A percentile compares a stretch with the other conserved stretches of the same genome.
Conservation (phyloP, 2,329 filamentous ascomycete genomes). For the Colletotrichum salicis region DNA sequence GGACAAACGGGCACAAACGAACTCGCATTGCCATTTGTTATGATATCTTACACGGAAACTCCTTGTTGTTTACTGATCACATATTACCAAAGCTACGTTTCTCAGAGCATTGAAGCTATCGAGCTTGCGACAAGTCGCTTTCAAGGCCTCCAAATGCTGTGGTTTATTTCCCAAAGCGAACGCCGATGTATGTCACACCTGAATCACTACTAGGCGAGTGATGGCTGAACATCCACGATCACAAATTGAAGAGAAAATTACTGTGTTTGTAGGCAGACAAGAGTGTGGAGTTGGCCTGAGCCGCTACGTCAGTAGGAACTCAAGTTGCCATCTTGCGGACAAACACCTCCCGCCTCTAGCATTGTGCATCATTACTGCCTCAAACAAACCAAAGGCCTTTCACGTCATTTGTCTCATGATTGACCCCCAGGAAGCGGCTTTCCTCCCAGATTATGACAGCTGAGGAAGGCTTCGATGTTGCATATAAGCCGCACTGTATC, state of each 20-base stretch:
- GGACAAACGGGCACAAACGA: neutral
- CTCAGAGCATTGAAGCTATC: neutral
- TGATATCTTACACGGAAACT: neutral
- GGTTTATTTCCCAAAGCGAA: neutral
- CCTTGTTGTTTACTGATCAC: neutral
- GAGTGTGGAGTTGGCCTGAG: no score
- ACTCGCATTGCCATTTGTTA: neutral
- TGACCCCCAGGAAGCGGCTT: neutral
- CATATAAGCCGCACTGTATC: neutral
- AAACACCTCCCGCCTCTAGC: neutral
- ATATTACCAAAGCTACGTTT: neutral
- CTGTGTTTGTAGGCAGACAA: neutral
- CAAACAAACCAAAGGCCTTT: neutral
- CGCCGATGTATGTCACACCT: no score
- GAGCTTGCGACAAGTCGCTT: neutral
- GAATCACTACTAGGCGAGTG: neutral
- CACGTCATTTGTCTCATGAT: neutral
- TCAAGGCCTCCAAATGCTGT: neutral
- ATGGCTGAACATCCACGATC: neutral
- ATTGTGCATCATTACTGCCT: neutral
- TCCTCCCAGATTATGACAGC: neutral
- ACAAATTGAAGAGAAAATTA: neutral
- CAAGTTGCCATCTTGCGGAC: neutral
- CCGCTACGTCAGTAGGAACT: neutral
- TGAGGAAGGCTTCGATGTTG: neutral